These are phyloP conservation scores for Anethum foeniculum DNA, from an alignment of 140 eudicot species.

Conservation along the genomic window DNA sequence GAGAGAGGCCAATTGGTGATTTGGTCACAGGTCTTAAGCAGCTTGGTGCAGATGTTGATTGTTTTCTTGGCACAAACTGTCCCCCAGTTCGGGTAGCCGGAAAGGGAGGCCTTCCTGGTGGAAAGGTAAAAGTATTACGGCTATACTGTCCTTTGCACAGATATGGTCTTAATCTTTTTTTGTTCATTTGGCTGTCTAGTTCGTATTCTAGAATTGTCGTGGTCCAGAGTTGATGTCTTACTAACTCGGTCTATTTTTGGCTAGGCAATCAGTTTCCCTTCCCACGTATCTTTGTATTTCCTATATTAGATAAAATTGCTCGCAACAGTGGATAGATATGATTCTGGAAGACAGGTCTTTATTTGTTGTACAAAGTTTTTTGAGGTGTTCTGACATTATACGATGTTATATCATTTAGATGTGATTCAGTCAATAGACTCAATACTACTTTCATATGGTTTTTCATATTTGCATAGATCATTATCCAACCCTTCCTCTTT, in stretches of 20 bases:
- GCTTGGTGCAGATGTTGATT: constrained; percentile 93
- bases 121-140: constrained; percentile 51
- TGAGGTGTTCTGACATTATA: not conserved
- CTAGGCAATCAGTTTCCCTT: not conserved
- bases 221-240: not conserved
- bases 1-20: constrained; percentile 97
- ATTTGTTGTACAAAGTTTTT: not conserved
- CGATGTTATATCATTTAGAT: not conserved
- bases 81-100: constrained; percentile 90
- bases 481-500: not conserved
- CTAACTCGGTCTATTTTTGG: not conserved
- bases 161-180: not conserved
- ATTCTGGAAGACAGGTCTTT: not conserved
- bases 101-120: constrained; percentile 98
- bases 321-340: not conserved
- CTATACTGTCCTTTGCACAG: not conserved
- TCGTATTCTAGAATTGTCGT: not conserved
- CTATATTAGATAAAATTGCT: not conserved
- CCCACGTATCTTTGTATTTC: not conserved
- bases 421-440: not conserved
- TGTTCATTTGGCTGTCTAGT: not conserved
- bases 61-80: constrained; percentile 89
- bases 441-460: not conserved
- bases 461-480: not conserved
- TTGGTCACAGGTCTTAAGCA: constrained; percentile 91